Base-by-base conservation (phyloP, 352 stramenopile genomes). In the Peronospora tabacina region DNA sequence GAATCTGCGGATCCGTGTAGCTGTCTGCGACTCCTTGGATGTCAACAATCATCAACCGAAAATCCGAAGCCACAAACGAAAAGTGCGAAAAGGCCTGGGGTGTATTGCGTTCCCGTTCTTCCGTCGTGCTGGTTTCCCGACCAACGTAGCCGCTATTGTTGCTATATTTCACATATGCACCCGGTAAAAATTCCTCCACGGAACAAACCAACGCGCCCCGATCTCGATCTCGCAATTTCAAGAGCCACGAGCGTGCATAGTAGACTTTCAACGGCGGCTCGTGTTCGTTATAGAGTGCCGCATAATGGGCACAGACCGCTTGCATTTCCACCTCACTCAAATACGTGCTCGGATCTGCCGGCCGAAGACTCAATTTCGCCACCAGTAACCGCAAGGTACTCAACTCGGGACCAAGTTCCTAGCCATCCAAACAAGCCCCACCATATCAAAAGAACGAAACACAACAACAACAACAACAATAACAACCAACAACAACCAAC, bases 271-370 rank as follows among this genome's bases (percentile, higher is more conserved):
- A 48, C 7, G 81, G 81, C 11, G 81, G 81, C 44, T 89, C 75
- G 46, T 91, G 81, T 20, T 91, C 78, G 37, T 94, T 92, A 60
- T 92, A 94, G 15, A 94, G 58, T 39, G 76, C 71, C 1, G 82
- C 83, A 51, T 94, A 94, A 52, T 92, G 79, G 3, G 79, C 80
- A 55, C 83, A 94, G 9, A 90, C 78, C 5, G 83, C 81, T 58
- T 94, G 83, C 83, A 92, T 92, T 61, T 94, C 83, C 16, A 94
- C 83, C 33, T 94, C 83, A 54, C 81, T 87, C 39, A 89, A 59
- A 47, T 91, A 91, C 0, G 77, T 79, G 15, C 72, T 87, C 4
- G 78, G 75, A 15, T 86, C 81, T 8, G 72, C 76, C 6, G 61
- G 58, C 19, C 73, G 67, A 26, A 86, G 75, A 54, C 67, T 88